Conservation (phyloP, 78 protist species). For the Polysphondylium violaceum region DNA sequence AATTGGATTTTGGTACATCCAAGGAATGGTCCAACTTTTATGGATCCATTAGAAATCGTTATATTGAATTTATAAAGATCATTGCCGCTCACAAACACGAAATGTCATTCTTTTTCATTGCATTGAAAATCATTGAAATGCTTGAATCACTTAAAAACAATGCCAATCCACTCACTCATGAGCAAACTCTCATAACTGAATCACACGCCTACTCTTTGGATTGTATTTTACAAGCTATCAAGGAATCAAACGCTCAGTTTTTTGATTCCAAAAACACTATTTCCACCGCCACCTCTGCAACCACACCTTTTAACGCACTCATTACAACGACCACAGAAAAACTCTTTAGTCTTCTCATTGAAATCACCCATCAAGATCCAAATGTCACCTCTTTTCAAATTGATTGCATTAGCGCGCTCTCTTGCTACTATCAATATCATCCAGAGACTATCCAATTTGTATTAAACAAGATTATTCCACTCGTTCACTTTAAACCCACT, state of each 20-base stretch:
- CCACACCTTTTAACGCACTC: neutral
- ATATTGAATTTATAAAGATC: conserved; percentile 5
- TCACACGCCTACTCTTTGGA: conserved; percentile 38
- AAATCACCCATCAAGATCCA: conserved; percentile 13
- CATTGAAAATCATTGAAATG: neutral
- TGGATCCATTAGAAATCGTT: conserved; percentile 22
- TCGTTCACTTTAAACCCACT: neutral
- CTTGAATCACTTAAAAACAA: neutral
- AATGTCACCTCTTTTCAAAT: conserved; percentile 67
- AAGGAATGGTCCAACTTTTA: conserved; percentile 55
- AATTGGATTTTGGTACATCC: conserved; percentile 50
- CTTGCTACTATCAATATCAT: conserved; percentile 31
- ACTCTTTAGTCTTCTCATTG: conserved; percentile 5
- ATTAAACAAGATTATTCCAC: conserved; percentile 33
- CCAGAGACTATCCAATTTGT: conserved; percentile 44
- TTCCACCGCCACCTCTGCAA: neutral
- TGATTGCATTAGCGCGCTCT: conserved; percentile 33
- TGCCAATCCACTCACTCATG: conserved; percentile 30
- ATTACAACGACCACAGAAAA: conserved; percentile 9
- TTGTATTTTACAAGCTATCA: neutral
- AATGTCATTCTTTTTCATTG: conserved; percentile 4
- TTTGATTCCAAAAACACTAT: neutral
- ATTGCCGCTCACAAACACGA: conserved; percentile 15
- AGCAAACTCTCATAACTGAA: conserved; percentile 45
- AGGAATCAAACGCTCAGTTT: neutral